Evolutionary conservation across 495 filamentous ascomycete genomes (phyloP), one percentile per base, ranked within the genome.

Genomic region (Evernia prunastri): DNA sequence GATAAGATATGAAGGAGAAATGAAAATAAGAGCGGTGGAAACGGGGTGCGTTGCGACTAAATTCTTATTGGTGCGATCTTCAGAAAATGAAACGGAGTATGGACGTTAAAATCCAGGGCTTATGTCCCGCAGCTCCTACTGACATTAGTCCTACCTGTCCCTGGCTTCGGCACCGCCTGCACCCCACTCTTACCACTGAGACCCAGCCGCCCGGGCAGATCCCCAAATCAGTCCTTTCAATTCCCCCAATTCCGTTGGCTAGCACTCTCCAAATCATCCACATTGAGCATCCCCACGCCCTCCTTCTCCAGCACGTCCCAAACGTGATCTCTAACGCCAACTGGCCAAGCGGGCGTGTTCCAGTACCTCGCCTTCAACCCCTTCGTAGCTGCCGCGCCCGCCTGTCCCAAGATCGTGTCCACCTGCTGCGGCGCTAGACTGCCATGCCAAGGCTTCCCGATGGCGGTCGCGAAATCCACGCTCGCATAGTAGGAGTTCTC

Each of bases 331-430:
- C 88, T 78, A 45, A 81, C 68, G n/a, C 83, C 77, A 33, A 87
- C 61, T 64, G 89, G 82, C 86, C 90, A 84, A 61, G 70, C 69
- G 3, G 89, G 89, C 25, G 86, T 79, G 45, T 87, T 84, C 89
- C 89, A 93, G 72, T 90, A 92, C 61, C 90, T 71, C 5, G 81
- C 83, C 62, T 81, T 81, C 58, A 92, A 79, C 0, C 89, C 88
- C 63, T 80, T 80, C 42, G 74, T 71, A 66, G 84, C 81, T 1
- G 90, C 90, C 17, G 76, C 77, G 15, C 74, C 71, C 15, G 92
- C 80, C 67, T 91, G 86, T 0, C 74, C 73, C 20, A 83, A 76
- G 43, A 92, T 80, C 39, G 71, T 79, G 11, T 72, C 71, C 49
- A 87, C 76, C 68, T 92, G 89, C 7, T 69, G 64, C 1, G 76